phyloP scores from a whole-genome alignment of 176 grass and related monocot genomes.

The Oropetium thomaeum region DNA sequence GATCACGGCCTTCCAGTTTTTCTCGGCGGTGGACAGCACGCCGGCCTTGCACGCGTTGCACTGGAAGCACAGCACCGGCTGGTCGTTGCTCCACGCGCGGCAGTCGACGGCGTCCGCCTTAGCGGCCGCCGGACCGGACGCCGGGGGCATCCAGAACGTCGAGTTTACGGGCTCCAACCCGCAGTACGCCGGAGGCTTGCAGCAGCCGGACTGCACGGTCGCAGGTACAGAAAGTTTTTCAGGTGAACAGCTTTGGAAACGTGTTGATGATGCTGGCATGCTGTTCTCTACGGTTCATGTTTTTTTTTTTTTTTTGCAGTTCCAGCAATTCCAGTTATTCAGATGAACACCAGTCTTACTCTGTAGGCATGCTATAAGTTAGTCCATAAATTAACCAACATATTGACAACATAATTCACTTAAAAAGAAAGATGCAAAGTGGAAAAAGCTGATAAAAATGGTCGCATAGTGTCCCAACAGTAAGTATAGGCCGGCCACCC shows the following conservation, averaged over 20 bases:
- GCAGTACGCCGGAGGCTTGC: constrained; percentile 79
- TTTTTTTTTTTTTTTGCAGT: background rate
- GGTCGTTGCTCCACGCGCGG: constrained; percentile 60
- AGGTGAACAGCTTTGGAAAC: background rate
- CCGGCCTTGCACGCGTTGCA: constrained; percentile 70
- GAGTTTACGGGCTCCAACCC: constrained; percentile 46
- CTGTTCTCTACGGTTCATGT: background rate
- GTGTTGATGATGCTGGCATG: background rate
- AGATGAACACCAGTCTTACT: background rate
- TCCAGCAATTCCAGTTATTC: background rate
- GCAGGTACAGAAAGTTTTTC: background rate
- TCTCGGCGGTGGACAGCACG: constrained; percentile 50
- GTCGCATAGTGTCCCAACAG: no score
- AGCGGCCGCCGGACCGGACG: background rate
- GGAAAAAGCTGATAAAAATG: background rate
- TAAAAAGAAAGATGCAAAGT: background rate
- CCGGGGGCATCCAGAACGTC: constrained; percentile 48
- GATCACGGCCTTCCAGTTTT: constrained; percentile 54
- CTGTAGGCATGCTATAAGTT: background rate
- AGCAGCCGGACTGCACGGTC: constrained; percentile 61
- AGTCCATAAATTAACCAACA: background rate
- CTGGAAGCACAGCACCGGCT: constrained; percentile 49
- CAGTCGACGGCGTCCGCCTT: constrained; percentile 46
- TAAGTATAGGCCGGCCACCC: no score
- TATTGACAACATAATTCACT: background rate